Evolutionary conservation across 345 rosid species (phyloP), one percentile per base, ranked within the genome.

Genomic region (Citropsis articulata): DNA sequence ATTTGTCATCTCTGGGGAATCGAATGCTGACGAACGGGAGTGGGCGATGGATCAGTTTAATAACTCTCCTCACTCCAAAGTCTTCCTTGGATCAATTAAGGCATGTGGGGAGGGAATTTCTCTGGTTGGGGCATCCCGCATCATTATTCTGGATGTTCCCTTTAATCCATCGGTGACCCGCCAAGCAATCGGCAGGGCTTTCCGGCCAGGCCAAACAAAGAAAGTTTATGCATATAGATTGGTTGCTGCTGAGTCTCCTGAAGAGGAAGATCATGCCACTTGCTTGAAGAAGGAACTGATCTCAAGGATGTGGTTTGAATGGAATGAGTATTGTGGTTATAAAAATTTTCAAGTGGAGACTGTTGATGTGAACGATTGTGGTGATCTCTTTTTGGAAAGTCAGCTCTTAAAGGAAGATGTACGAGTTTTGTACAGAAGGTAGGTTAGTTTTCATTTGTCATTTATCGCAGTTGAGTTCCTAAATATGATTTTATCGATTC

Each of bases 51-150:
- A 96, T 24, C 82, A 75, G 18, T 94, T 94, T 82, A 94, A 94
- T 85, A 92, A 84, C 61, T 90, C 97, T 6, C 48, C 82, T 0
- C 94, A 94, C 8, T 91, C 99, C 0, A 96, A 76, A 85, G 94
- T 94, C 8, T 88, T 96, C 48, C 94, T 94, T 30, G 99, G 99
- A 38, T 96, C 98, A 3, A 96, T 96, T 21, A 92, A 81, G 84
- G 97, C 98, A 0, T 96, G 99, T 57, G 99, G 98, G 14, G 98
- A 96, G 82, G 99, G 99, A n/a, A 89, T 96, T 27, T 96, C 98
- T 5, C 64, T 96, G 53, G 98, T 96, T 38, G 99, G 99, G 14
- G 99, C 97, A 56, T 96, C 97, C 1, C 83, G 97, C 4, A 81
- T 96, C 19, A 71, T 96, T 61, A 90, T 96, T 65, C 83, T 96